phyloP scores from a whole-genome alignment of 108 stramenopile genomes.

The Nannochloropsis granulata region DNA sequence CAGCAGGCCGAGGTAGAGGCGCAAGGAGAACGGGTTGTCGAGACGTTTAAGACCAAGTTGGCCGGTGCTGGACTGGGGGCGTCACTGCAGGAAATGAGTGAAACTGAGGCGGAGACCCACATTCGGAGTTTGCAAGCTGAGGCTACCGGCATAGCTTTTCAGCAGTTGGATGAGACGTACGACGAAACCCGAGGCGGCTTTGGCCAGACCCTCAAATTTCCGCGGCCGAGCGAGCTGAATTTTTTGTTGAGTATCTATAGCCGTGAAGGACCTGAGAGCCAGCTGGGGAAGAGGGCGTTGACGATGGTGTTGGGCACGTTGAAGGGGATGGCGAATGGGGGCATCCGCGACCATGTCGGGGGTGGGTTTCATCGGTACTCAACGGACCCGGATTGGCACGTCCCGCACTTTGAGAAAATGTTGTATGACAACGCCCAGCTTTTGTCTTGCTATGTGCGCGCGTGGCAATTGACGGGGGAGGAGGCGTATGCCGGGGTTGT shows the following conservation, averaged over 20 bases:
- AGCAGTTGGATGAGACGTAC: neutral
- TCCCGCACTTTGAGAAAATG: conserved; percentile 29
- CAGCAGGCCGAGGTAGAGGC: neutral
- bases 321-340: conserved; percentile 19
- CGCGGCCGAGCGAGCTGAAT: conserved; percentile 4
- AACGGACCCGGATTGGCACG: conserved; percentile 20
- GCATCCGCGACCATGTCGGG: conserved; percentile 10
- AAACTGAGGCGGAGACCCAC: neutral
- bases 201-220: neutral
- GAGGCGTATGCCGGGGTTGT: conserved; percentile 1
- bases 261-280: neutral
- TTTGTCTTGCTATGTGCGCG: neutral
- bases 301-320: conserved; percentile 8
- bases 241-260: neutral
- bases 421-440: conserved; percentile 21
- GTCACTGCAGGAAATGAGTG: neutral
- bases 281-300: conserved; percentile 7
- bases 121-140: neutral
- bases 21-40: neutral
- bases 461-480: conserved; percentile 9
- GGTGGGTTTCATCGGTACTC: conserved; percentile 16
- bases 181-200: neutral
- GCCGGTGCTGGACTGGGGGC: neutral
- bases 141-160: neutral
- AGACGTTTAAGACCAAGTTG: neutral